These are phyloP conservation scores for Persicaria tinctoria DNA, from an alignment of 148 eudicot species.

Conservation along the genomic window DNA sequence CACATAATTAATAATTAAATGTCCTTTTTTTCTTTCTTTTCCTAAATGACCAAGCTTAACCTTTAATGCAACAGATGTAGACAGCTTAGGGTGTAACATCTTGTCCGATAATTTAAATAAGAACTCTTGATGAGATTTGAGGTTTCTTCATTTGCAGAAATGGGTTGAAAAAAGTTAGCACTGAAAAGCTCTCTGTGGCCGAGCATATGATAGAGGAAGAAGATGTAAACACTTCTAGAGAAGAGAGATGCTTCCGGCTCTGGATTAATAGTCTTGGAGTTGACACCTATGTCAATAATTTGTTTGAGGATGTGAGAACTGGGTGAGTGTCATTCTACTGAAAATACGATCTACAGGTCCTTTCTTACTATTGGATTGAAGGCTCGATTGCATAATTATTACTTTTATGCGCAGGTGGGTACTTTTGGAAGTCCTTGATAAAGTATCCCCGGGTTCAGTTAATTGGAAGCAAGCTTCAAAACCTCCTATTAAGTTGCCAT, in stretches of 20 bases:
- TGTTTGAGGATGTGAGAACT: constrained; percentile 73
- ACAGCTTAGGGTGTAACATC: background rate
- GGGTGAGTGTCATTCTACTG: constrained; percentile 41
- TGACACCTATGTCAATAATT: constrained; percentile 64
- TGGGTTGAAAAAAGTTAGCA: constrained; percentile 48
- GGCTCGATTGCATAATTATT: background rate
- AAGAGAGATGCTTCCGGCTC: constrained; percentile 81
- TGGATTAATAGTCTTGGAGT: constrained; percentile 93
- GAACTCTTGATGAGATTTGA: background rate
- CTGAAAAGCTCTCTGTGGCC: constrained; percentile 51
- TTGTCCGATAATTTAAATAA: background rate
- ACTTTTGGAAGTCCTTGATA: constrained; percentile 68
- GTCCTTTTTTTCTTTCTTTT: too few species aligned
- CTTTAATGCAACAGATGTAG: too few species aligned
- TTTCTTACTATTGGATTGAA: background rate
- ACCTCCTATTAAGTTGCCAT: constrained; percentile 84
- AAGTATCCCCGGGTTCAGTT: constrained; percentile 66
- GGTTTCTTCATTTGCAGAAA: constrained; percentile 41
- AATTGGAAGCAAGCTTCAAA: constrained; percentile 68
- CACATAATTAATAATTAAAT: too few species aligned
- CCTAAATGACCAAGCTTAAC: too few species aligned
- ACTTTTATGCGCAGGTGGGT: constrained; percentile 48
- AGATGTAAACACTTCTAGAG: constrained; percentile 71
- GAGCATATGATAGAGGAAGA: constrained; percentile 63
- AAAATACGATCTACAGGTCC: background rate